phyloP scores from a whole-genome alignment of 2,329 filamentous ascomycete species.

The Dactylella cylindrospora region DNA sequence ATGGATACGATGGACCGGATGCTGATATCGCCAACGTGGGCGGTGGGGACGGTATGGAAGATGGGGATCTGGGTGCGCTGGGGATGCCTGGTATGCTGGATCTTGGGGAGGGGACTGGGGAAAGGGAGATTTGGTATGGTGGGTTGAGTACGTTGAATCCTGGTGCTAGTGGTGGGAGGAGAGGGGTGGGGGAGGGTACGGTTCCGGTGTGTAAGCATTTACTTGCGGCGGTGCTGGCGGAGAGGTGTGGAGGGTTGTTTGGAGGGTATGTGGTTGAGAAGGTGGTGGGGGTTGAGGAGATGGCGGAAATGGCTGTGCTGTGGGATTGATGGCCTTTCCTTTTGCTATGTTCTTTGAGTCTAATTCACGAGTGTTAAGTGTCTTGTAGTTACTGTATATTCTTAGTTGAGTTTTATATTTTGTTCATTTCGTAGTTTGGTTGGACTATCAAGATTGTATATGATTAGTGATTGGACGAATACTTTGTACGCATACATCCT shows the following conservation, averaged over 20 bases:
- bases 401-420: too few species aligned
- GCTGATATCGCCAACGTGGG: slow-evolving; percentile 20
- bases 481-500: too few species aligned
- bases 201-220: slow-evolving; percentile 81
- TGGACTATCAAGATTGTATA: too few species aligned
- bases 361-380: too few species aligned
- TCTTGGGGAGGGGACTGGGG: slow-evolving; percentile 11
- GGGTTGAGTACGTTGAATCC: slow-evolving; percentile 52
- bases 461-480: too few species aligned
- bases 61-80: slow-evolving; percentile 30
- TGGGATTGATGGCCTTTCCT: too few species aligned
- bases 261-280: slow-evolving; percentile 60
- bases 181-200: slow-evolving; percentile 51
- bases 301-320: slow-evolving; percentile 67
- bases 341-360: too few species aligned
- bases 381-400: too few species aligned
- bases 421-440: too few species aligned
- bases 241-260: slow-evolving; percentile 64
- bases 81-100: slow-evolving; percentile 11
- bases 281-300: slow-evolving; percentile 63
- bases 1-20: slow-evolving; percentile 49
- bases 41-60: slow-evolving; percentile 5
- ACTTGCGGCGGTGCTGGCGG: slow-evolving; percentile 75
- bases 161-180: slow-evolving; percentile 43
- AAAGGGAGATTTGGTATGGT: slow-evolving; percentile 52